Evolutionary conservation across 345 rosid genomes (phyloP).

Genomic region (Salix arbutifolia): DNA sequence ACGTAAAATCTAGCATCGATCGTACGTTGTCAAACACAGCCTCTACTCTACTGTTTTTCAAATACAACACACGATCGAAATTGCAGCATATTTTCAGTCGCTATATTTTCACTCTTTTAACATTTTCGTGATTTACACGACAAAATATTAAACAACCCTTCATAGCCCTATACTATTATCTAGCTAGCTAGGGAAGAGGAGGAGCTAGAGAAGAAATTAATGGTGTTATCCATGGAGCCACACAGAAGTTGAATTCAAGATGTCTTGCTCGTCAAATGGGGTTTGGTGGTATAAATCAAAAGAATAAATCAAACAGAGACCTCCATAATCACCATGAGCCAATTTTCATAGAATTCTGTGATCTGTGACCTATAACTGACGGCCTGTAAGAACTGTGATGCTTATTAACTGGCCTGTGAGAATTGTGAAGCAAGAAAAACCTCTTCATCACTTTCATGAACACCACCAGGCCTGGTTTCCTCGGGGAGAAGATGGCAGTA

Average conservation of each 20-base stretch:
- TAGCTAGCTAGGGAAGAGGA: not conserved
- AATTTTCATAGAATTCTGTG: not conserved
- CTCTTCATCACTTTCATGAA: slow-evolving; percentile 53
- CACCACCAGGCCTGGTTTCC: slow-evolving; percentile 35
- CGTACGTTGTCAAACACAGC: too few species aligned
- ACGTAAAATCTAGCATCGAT: too few species aligned
- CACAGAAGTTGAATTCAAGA: not conserved
- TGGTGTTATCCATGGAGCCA: not conserved
- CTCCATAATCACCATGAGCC: not conserved
- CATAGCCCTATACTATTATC: not conserved
- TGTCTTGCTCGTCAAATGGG: not conserved
- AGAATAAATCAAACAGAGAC: not conserved
- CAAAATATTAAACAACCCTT: not conserved
- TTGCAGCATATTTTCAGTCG: not conserved
- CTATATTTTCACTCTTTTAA: not conserved
- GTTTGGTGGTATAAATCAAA: not conserved
- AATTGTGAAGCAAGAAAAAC: slow-evolving; percentile 46
- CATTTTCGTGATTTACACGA: not conserved
- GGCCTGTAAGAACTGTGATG: not conserved
- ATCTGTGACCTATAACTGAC: not conserved
- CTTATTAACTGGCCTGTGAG: slow-evolving; percentile 15
- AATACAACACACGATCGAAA: too few species aligned
- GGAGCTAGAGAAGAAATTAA: too few species aligned
- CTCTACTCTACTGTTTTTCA: too few species aligned
- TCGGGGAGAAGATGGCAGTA: slow-evolving; percentile 20